These are phyloP conservation scores for Ceratocystis albifundus DNA, from an alignment of 2,329 filamentous ascomycete species.

Conservation along the genomic window DNA sequence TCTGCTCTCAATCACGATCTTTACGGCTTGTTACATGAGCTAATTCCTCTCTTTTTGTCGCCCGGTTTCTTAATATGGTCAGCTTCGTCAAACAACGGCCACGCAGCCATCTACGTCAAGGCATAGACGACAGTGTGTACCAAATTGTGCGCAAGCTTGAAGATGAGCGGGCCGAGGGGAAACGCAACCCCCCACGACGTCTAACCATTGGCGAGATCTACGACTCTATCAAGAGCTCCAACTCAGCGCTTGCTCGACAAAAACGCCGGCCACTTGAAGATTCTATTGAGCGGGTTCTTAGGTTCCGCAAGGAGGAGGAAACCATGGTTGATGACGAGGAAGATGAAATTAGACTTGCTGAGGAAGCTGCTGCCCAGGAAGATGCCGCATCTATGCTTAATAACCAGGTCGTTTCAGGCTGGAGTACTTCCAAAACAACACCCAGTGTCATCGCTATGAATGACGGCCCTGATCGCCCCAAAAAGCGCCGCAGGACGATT, in stretches of 20 bases:
- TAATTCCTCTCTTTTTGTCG: neutral
- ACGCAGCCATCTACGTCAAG: constrained; percentile 34
- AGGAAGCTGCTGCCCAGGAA: constrained; percentile 22
- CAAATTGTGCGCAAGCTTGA: constrained; percentile 67
- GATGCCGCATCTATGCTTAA: constrained; percentile 33
- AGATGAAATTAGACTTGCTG: constrained; percentile 27
- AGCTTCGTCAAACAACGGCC: constrained; percentile 25
- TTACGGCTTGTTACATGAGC: neutral
- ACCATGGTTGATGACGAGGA: constrained; percentile 40
- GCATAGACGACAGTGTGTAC: constrained; percentile 62
- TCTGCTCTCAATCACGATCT: neutral
- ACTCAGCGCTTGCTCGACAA: constrained; percentile 72
- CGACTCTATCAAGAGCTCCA: constrained; percentile 69
- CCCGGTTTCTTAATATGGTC: constrained; percentile 25
- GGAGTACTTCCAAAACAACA: constrained; percentile 27
- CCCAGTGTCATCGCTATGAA: constrained; percentile 26
- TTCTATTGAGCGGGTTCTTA: constrained; percentile 70
- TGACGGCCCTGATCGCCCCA: constrained; percentile 28
- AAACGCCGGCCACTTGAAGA: constrained; percentile 75
- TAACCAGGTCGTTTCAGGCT: constrained; percentile 34
- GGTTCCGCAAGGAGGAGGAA: constrained; percentile 55
- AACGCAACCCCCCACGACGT: constrained; percentile 23
- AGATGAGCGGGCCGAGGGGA: constrained; percentile 45
- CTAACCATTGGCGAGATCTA: constrained; percentile 56
- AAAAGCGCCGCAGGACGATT: constrained; percentile 26